Evolutionary conservation across 805 yeast genomes (phyloP).

Genomic region (Kodamaea kakaduensis): DNA sequence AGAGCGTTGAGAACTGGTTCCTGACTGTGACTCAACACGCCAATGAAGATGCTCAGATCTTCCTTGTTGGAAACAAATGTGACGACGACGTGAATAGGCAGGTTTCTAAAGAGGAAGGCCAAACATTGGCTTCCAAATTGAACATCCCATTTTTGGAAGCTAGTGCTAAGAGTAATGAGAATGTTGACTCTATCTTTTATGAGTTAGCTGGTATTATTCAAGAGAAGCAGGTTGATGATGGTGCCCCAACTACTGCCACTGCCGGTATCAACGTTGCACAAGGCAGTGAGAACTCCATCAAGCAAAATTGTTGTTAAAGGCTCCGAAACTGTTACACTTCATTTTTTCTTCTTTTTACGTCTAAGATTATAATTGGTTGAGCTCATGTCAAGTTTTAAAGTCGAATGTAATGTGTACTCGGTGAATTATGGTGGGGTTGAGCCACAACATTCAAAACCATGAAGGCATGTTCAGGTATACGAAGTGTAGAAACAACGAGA

Average conservation of each 20-base stretch:
- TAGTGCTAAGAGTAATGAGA: constrained; percentile 88
- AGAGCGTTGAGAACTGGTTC: constrained; percentile 91
- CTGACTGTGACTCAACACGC: constrained; percentile 96
- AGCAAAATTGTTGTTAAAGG: constrained; percentile 38
- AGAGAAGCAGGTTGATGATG: constrained; percentile 59
- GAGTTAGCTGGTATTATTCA: constrained; percentile 83
- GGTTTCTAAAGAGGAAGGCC: constrained; percentile 87
- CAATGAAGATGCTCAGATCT: constrained; percentile 89
- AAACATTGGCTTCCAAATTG: constrained; percentile 77
- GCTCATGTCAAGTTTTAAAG: not conserved
- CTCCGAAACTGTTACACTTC: not conserved
- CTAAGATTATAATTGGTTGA: constrained; percentile 3
- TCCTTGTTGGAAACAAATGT: constrained; percentile 92
- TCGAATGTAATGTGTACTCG: not conserved
- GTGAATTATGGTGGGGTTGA: too few species aligned
- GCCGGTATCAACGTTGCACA: constrained; percentile 40
- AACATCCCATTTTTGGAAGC: constrained; percentile 93
- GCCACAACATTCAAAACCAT: too few species aligned
- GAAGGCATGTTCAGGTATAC: too few species aligned
- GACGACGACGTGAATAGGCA: constrained; percentile 87
- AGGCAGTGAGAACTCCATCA: constrained; percentile 21
- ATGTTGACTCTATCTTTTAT: constrained; percentile 89
- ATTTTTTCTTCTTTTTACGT: constrained; percentile 1
- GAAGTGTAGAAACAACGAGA: too few species aligned
- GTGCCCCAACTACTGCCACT: constrained; percentile 22